Evolutionary conservation across 2,329 filamentous ascomycete species (phyloP).

Genomic region (Apiospora saccharicola): DNA sequence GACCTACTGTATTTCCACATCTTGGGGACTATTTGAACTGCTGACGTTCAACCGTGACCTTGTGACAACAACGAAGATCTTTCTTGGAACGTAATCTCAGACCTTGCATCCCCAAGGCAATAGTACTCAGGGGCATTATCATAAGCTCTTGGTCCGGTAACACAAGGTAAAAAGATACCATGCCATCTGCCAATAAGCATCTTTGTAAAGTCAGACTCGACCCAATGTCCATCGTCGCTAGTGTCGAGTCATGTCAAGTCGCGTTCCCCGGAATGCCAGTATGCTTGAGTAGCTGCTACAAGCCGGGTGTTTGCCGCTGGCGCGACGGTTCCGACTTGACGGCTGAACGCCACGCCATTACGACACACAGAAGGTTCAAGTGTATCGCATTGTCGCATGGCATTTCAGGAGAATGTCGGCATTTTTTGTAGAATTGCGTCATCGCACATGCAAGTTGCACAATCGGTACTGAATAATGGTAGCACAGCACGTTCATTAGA

Average conservation of each 20-base stretch:
- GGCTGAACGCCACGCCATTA: neutral
- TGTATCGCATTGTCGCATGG: neutral
- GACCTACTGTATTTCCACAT: neutral
- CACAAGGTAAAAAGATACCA: neutral
- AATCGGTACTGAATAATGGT: too few species aligned
- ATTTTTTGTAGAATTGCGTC: too few species aligned
- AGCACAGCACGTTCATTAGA: too few species aligned
- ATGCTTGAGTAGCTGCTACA: neutral
- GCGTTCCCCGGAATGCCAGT: neutral
- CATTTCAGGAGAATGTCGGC: too few species aligned
- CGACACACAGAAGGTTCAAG: neutral
- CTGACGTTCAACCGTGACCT: neutral
- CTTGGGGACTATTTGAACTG: neutral
- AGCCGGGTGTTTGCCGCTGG: neutral
- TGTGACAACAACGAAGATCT: neutral
- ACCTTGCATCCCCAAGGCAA: neutral
- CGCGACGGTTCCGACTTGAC: neutral
- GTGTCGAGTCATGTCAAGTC: neutral
- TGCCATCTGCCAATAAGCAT: neutral
- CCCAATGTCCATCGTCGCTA: neutral
- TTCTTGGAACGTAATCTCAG: neutral
- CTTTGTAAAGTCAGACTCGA: neutral
- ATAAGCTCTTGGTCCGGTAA: neutral
- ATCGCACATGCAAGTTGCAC: too few species aligned
- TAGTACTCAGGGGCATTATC: neutral